Base-by-base conservation (phyloP, 768 basidiomycete species). In the Boletus speciosus region DNA sequence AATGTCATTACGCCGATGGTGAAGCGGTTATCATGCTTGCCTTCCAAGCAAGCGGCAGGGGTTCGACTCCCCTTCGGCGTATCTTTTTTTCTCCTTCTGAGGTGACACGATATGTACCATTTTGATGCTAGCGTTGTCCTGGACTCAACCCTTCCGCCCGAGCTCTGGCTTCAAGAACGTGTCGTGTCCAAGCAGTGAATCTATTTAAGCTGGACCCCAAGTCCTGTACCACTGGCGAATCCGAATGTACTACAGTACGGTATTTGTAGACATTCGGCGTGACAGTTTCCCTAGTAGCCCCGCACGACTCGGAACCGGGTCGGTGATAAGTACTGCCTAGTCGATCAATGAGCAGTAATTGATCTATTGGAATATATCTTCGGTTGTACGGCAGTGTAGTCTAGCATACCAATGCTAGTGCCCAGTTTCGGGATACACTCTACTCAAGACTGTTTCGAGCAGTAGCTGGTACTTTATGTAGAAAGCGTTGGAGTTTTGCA, bases 21-120 rank as follows among this genome's bases (percentile, higher is more conserved):
- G 87, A 88, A 88, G 84, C 79, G 86, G 87, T 87, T 88, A 88
- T 88, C 86, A 88, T 89, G 85, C 87, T 88, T 88, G 86, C 85
- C 86, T 88, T 88, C 86, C 86, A 88, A 78, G 76, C 76, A 77
- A 77, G 81, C 81, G 82, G 83, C 82, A 83, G 77, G 83, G 83
- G 83, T 84, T 84, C 82, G 83, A 84, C 80, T 84, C 83, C 82
- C 83, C 77, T 84, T 82, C 76, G 76, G 81, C 61, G 69, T 70
- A 69, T 35, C 1, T 32, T 45, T 32, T 50, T 32, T 9, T 29
- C 9, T 29, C 4, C 29, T 29, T 29, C 25, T 27, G 25, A 27
- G 19, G 19, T 27, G 5, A 5, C 25, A 27, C 5, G 25, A 27
- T 6, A 27, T 27, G 25, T 27, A 27, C 25, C 2, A 27, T 25